phyloP scores from a whole-genome alignment of 106 monocot genomes.

The Acorus calamus region DNA sequence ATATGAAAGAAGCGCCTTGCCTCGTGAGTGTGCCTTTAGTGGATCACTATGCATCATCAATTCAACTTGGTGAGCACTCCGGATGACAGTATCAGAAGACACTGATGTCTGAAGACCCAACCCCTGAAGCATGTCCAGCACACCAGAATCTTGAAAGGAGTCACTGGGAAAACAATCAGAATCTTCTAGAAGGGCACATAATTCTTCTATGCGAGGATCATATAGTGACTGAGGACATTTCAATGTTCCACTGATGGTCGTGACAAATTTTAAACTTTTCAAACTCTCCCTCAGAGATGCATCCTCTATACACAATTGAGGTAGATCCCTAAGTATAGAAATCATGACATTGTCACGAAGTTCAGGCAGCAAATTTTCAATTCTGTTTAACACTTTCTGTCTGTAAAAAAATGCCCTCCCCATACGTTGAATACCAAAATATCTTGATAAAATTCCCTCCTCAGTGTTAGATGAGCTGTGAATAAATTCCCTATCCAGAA shows the following conservation, averaged over 20 bases:
- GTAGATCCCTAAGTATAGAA: constrained; percentile 72
- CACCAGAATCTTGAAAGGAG: constrained; percentile 59
- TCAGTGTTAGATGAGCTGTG: constrained; percentile 46
- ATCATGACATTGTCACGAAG: constrained; percentile 69
- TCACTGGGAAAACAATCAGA: constrained; percentile 74
- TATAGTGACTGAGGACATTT: constrained; percentile 67
- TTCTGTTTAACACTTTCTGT: constrained; percentile 48
- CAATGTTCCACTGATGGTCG: constrained; percentile 50
- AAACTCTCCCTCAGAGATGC: constrained; percentile 54
- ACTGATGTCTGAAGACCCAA: constrained; percentile 88
- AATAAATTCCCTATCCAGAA: constrained; percentile 64
- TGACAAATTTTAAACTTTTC: constrained; percentile 63
- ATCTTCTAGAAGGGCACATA: constrained; percentile 76
- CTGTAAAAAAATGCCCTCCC: constrained; percentile 53
- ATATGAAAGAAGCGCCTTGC: constrained; percentile 82
- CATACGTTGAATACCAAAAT: constrained; percentile 66
- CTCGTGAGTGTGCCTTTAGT: constrained; percentile 58
- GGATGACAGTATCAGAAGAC: constrained; percentile 56
- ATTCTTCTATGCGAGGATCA: constrained; percentile 89
- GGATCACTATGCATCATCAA: constrained; percentile 74
- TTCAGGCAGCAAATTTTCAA: constrained; percentile 53
- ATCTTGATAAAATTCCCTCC: constrained; percentile 62
- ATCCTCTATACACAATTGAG: constrained; percentile 67
- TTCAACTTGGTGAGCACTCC: constrained; percentile 83
- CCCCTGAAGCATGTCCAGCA: constrained; percentile 66